A percentile compares a stretch with the other conserved stretches of the same genome.
These are phyloP conservation scores for Mollisia scopiformis DNA, from an alignment of 2,329 filamentous ascomycete genomes.

Conservation along the genomic window DNA sequence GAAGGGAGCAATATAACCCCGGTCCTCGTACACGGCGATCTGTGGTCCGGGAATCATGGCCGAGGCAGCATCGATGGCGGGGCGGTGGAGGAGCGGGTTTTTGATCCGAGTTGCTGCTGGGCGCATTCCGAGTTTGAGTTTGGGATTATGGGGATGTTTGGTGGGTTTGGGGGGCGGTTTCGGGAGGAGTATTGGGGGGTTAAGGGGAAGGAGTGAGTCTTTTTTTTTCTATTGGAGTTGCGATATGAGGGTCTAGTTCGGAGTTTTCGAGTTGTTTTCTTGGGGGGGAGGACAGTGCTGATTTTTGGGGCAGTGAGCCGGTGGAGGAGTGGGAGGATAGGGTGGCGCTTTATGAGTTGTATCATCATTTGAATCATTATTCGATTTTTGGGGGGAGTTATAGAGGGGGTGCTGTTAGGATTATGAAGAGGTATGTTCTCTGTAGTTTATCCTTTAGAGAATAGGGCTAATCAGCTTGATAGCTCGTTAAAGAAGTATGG, in stretches of 20 bases:
- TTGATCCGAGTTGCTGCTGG: slow-evolving; percentile 80
- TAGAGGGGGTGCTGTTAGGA: slow-evolving; percentile 72
- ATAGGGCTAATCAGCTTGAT: not conserved
- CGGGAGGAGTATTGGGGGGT: slow-evolving; percentile 76
- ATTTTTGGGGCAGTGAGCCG: too few relatives aligned
- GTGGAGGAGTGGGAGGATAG: slow-evolving; percentile 84
- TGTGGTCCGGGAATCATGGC: slow-evolving; percentile 90
- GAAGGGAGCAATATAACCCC: slow-evolving; percentile 62
- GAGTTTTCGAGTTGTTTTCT: too few relatives aligned
- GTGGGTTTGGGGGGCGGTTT: slow-evolving; percentile 75
- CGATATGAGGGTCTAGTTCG: too few relatives aligned
- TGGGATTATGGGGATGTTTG: slow-evolving; percentile 97
- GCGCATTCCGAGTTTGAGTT: slow-evolving; percentile 89
- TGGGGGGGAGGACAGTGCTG: too few relatives aligned
- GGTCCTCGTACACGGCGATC: slow-evolving; percentile 84
- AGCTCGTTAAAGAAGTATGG: not conserved
- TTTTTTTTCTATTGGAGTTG: too few relatives aligned
- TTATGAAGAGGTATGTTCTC: slow-evolving; percentile 63
- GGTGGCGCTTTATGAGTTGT: slow-evolving; percentile 80
- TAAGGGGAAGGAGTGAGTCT: slow-evolving; percentile 79
- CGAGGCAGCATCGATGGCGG: slow-evolving; percentile 61
- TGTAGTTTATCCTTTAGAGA: not conserved
- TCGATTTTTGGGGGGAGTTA: slow-evolving; percentile 79
- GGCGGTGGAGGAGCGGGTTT: slow-evolving; percentile 74
- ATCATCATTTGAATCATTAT: slow-evolving; percentile 85